These are phyloP conservation scores for Metarhizium guizhouense DNA, from an alignment of 2,329 filamentous ascomycete species.

Conservation along the genomic window DNA sequence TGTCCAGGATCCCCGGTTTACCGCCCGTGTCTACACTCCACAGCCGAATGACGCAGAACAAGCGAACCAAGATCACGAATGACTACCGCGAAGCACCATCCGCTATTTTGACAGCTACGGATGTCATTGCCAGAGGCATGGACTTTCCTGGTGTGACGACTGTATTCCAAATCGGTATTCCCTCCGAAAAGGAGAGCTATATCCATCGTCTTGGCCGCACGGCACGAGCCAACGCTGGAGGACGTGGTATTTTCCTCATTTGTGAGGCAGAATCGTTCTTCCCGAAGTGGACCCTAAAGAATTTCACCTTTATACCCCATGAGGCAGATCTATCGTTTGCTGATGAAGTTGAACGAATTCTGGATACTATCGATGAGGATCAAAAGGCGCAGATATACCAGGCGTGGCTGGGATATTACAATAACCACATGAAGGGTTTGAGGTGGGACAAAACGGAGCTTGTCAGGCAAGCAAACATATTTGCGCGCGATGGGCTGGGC, in stretches of 20 bases:
- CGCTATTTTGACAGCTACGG: constrained; percentile 56
- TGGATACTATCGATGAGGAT: constrained; percentile 32
- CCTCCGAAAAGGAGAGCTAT: constrained; percentile 52
- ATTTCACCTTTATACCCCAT: constrained; percentile 42
- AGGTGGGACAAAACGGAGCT: constrained; percentile 34
- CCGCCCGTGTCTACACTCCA: constrained; percentile 38
- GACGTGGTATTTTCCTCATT: constrained; percentile 53
- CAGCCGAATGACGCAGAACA: constrained; percentile 40
- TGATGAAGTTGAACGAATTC: constrained; percentile 27
- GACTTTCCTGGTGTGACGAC: constrained; percentile 63
- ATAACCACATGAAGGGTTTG: constrained; percentile 36
- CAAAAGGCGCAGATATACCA: constrained; percentile 42
- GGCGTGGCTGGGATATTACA: constrained; percentile 49
- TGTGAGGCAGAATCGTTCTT: constrained; percentile 42
- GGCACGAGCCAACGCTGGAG: constrained; percentile 53
- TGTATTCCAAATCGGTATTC: constrained; percentile 55
- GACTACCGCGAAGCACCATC: constrained; percentile 43
- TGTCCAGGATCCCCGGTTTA: constrained; percentile 29
- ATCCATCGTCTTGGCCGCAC: constrained; percentile 61
- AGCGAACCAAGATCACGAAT: constrained; percentile 51
- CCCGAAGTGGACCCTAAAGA: constrained; percentile 38
- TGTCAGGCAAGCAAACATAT: constrained; percentile 42
- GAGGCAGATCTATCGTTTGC: constrained; percentile 34
- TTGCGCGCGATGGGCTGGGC: constrained; percentile 37
- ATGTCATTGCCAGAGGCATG: constrained; percentile 65